Evolutionary conservation across 2,329 filamentous ascomycete species (phyloP).

Genomic region (Salinomyces thailandicus): DNA sequence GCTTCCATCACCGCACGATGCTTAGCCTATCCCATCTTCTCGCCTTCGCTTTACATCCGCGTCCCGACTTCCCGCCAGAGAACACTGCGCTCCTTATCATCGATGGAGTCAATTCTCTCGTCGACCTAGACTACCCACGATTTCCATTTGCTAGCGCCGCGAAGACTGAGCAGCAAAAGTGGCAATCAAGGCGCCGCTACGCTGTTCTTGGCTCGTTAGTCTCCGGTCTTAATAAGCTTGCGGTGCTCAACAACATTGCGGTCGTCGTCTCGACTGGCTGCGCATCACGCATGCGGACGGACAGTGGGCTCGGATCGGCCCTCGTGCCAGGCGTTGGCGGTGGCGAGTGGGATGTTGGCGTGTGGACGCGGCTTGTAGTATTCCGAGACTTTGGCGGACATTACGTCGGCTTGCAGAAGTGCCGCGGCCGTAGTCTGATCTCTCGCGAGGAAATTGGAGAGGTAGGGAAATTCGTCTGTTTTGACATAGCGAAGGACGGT

Average conservation of each 20-base stretch:
- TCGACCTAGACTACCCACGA: slow-evolving; percentile 68
- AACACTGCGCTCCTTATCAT: slow-evolving; percentile 61
- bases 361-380: slow-evolving; percentile 62
- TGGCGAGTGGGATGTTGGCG: slow-evolving; percentile 66
- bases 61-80: slow-evolving; percentile 49
- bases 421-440: slow-evolving; percentile 28
- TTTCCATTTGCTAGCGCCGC: slow-evolving; percentile 22
- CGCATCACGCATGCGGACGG: slow-evolving; percentile 63
- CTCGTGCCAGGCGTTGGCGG: slow-evolving; percentile 67
- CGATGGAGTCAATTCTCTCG: slow-evolving; percentile 64
- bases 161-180: slow-evolving; percentile 37
- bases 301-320: slow-evolving; percentile 45
- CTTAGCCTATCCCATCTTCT: slow-evolving; percentile 56
- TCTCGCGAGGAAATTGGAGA: slow-evolving; percentile 28
- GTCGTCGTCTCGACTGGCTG: slow-evolving; percentile 70
- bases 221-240: slow-evolving; percentile 55
- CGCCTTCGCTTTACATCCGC: slow-evolving; percentile 61
- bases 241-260: slow-evolving; percentile 60
- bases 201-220: slow-evolving; percentile 58
- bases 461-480: slow-evolving; percentile 41
- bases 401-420: slow-evolving; percentile 36
- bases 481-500: slow-evolving; percentile 22
- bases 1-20: slow-evolving; percentile 53
- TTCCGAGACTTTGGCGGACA: slow-evolving; percentile 58
- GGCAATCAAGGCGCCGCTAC: slow-evolving; percentile 41